Conservation (phyloP, 441 rosid species). For the Breynia disticha region DNA sequence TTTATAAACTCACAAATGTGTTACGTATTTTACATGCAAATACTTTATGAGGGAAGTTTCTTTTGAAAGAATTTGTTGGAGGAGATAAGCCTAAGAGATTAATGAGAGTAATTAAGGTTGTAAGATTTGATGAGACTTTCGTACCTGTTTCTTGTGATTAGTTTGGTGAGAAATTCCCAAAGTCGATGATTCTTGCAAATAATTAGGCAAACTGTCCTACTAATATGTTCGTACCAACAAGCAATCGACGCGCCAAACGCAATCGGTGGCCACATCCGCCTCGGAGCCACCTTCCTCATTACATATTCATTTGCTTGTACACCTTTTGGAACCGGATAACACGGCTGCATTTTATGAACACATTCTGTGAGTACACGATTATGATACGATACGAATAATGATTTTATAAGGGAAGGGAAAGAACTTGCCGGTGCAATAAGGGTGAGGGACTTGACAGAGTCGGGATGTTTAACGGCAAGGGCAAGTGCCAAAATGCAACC, state of each 20-base stretch:
- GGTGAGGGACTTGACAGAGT: constrained; percentile 73
- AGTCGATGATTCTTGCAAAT: constrained; percentile 77
- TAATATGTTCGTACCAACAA: constrained; percentile 91
- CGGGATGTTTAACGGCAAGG: constrained; percentile 66
- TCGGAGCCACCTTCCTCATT: constrained; percentile 75
- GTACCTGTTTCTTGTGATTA: constrained; percentile 77
- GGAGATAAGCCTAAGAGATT: too few species aligned
- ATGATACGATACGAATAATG: too few species aligned
- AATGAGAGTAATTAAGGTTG: too few species aligned
- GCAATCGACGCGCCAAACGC: constrained; percentile 77
- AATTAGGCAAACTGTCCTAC: constrained; percentile 67
- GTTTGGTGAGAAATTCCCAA: constrained; percentile 71
- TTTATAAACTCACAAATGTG: too few species aligned
- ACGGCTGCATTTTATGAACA: constrained; percentile 70
- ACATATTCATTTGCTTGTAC: constrained; percentile 60
- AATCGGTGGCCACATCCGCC: constrained; percentile 80
- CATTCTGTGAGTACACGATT: too few species aligned
- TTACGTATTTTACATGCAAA: too few species aligned
- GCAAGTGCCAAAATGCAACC: constrained; percentile 94
- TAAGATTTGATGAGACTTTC: not conserved
- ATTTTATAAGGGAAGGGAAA: too few species aligned
- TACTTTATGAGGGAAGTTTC: too few species aligned
- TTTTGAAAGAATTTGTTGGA: too few species aligned
- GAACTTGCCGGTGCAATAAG: constrained; percentile 72
- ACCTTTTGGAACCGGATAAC: constrained; percentile 68